A percentile compares a stretch with the other conserved stretches of the same genome.
Evolutionary conservation across 2,329 filamentous ascomycete genomes (phyloP).

Genomic region (Elsinoe arachidis): DNA sequence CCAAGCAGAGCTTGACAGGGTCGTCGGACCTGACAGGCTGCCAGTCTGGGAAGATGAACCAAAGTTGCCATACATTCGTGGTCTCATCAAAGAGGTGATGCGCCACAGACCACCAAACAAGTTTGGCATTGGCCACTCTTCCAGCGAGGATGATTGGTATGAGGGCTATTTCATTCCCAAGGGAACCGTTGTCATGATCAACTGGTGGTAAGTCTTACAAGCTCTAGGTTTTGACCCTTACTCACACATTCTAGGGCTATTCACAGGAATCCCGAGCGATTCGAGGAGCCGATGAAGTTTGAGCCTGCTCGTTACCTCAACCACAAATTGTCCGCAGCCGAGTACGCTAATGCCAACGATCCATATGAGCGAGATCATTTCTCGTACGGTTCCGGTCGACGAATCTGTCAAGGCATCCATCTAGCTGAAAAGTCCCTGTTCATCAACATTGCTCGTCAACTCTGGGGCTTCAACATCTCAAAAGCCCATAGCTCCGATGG

Average conservation of each 20-base stretch:
- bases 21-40: constrained; percentile 24
- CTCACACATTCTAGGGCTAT: constrained; percentile 19
- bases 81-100: constrained; percentile 49
- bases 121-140: constrained; percentile 34
- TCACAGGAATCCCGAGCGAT: constrained; percentile 25
- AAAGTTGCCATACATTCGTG: constrained; percentile 45
- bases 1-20: constrained; percentile 26
- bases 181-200: constrained; percentile 25
- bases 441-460: constrained; percentile 28
- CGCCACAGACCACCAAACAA: constrained; percentile 44
- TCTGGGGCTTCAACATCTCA: constrained; percentile 29
- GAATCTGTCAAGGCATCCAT: constrained; percentile 30
- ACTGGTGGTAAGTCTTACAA: constrained; percentile 25
- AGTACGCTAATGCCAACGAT: constrained; percentile 26
- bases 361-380: constrained; percentile 30
- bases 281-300: constrained; percentile 25
- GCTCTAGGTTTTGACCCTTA: constrained; percentile 13
- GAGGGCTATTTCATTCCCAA: constrained; percentile 31
- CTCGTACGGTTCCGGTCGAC: constrained; percentile 28
- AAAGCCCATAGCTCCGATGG: constrained; percentile 24
- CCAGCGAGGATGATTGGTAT: constrained; percentile 30
- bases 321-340: constrained; percentile 23
- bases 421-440: constrained; percentile 31
- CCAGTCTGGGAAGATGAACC: constrained; percentile 26
- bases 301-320: constrained; percentile 20